Evolutionary conservation across 2,329 filamentous ascomycete genomes (phyloP), one percentile per base, ranked within the genome.

Genomic region (Anthostomella pinea): DNA sequence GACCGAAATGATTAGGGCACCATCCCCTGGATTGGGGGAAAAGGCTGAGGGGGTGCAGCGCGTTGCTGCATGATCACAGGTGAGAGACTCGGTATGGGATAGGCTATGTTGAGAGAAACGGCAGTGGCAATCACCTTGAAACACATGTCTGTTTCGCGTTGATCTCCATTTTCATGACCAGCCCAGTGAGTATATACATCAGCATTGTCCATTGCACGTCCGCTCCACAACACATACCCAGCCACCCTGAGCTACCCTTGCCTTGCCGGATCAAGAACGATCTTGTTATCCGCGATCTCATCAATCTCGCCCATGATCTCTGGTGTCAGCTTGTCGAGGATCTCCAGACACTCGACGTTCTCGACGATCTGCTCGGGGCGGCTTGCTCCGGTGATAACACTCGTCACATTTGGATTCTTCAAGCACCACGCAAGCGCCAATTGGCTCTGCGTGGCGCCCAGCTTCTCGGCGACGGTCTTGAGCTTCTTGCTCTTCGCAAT

Each of bases 401-500:
- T 68, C 28, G 66, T 70, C 13, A 77, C 70, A 33, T 74, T 67
- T n/a, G 65, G 63, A 51, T 77, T 77, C 61, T 72, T 74, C 15
- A 76, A 52, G 32, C 66, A 65, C 73, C 73, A 77, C 1, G 73
- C 73, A 3, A 77, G 53, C 9, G 73, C 71, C 5, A 77, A 60
- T 52, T 72, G 67, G 5, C 65, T 63, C 29, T 76, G 69, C 31
- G 66, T 70, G 9, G 73, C 69, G 5, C 72, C 77, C 23, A 84
- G 60, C 44, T 69, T 70, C 39, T 83, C 73, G 1, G 81, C 79
- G 28, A 83, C 66, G 33, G 64, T 49, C 59, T 70, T 65, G 20
- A 72, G 52, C 39, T 63, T 60, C 38, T 56, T 60, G 18, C 70
- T 66, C 48, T 67, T 67, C 34, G 65, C 65, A 65, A 70, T 67